Evolutionary conservation across 257 asterid species (phyloP).

Genomic region (Solanum habrochaites): DNA sequence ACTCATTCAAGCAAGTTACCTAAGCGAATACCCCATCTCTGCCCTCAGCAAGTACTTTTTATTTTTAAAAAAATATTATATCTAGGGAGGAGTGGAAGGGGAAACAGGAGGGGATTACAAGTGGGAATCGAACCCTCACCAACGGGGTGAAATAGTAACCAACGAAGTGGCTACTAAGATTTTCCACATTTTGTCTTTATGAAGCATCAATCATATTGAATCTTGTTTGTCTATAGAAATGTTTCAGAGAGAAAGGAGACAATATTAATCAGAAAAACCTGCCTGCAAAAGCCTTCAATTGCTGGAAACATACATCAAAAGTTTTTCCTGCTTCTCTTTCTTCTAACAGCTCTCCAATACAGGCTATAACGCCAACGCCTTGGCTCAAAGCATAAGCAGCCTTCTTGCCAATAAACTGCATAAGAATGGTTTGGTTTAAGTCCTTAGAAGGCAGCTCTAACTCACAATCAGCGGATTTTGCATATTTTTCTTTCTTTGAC

Average conservation of each 20-base stretch:
- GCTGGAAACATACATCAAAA: slow-evolving; percentile 86
- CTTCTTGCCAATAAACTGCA: slow-evolving; percentile 92
- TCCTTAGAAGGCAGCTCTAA: not conserved
- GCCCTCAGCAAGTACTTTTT: not conserved
- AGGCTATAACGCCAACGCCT: slow-evolving; percentile 84
- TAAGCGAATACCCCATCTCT: not conserved
- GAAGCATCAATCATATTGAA: not conserved
- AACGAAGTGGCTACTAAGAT: not conserved
- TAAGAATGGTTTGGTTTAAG: not conserved
- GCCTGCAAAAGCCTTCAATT: slow-evolving; percentile 89
- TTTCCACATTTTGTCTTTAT: not conserved
- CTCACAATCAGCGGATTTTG: not conserved
- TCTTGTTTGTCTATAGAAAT: not conserved
- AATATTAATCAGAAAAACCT: not conserved
- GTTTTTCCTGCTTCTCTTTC: slow-evolving; percentile 96
- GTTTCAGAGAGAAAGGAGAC: not conserved
- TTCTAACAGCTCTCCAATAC: slow-evolving; percentile 92
- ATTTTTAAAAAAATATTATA: no score
- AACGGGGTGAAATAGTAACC: not conserved
- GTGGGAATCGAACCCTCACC: not conserved
- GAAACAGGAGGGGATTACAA: not conserved
- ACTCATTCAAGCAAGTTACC: not conserved
- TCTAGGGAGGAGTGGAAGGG: not conserved
- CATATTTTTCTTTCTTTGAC: not conserved
- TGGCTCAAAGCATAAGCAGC: slow-evolving; percentile 95